Percentiles rank a stretch among this genome's conserved stretches.
These are phyloP conservation scores for Pelargonium hybrid DNA, from an alignment of 441 rosid species.

Conservation along the genomic window DNA sequence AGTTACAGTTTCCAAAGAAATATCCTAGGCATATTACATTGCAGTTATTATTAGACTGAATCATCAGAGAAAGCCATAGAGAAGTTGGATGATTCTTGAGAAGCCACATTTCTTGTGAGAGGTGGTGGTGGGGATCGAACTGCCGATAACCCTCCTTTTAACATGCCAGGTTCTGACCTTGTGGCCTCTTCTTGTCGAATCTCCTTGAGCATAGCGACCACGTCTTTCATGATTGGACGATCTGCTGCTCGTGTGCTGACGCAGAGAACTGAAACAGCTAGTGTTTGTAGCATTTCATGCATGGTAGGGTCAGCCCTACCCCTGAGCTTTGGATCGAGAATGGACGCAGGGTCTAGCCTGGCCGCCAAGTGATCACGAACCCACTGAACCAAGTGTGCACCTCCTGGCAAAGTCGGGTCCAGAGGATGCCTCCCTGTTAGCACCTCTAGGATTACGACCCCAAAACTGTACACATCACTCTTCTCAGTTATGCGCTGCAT, in stretches of 20 bases:
- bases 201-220: slow-evolving; percentile 89
- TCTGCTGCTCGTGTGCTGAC: slow-evolving; percentile 44
- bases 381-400: slow-evolving; percentile 80
- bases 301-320: slow-evolving; percentile 75
- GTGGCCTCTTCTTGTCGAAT: slow-evolving; percentile 44
- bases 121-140: slow-evolving; percentile 25
- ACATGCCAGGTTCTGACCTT: slow-evolving; percentile 37
- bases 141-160: slow-evolving; percentile 26
- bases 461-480: slow-evolving; percentile 85
- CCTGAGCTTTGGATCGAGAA: slow-evolving; percentile 59
- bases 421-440: slow-evolving; percentile 82
- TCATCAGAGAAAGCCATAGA: slow-evolving; percentile 69
- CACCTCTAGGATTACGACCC: slow-evolving; percentile 69
- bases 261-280: slow-evolving; percentile 78
- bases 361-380: slow-evolving; percentile 56
- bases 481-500: slow-evolving; percentile 63
- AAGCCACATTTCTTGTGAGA: slow-evolving; percentile 31
- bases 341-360: slow-evolving; percentile 49
- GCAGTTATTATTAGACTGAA: slow-evolving; percentile 26
- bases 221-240: slow-evolving; percentile 82
- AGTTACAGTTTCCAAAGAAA: neutral
- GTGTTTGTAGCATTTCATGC: slow-evolving; percentile 88
- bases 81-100: slow-evolving; percentile 61
- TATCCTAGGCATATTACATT: neutral
- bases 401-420: slow-evolving; percentile 71